phyloP scores from a whole-genome alignment of 257 asterid species.

The Ajuga chamaepitys region DNA sequence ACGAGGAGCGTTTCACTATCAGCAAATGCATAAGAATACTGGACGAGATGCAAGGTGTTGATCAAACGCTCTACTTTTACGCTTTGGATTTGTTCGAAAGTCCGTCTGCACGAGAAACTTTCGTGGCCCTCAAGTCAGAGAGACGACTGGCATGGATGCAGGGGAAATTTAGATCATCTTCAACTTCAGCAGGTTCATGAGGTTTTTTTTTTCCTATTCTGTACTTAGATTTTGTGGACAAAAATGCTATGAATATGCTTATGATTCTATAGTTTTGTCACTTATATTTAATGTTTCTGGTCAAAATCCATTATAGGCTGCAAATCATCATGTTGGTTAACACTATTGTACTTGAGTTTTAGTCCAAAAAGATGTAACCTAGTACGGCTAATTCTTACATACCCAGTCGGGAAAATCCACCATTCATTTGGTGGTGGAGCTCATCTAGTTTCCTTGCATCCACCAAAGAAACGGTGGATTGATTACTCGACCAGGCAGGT shows the following conservation, averaged over 20 bases:
- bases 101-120: slow-evolving; percentile 69
- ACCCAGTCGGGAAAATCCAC: no score
- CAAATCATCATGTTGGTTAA: no score
- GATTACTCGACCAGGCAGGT: no score
- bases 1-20: slow-evolving; percentile 73
- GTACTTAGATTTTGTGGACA: slow-evolving; percentile 27
- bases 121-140: slow-evolving; percentile 61
- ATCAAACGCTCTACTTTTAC: slow-evolving; percentile 63
- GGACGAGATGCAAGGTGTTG: slow-evolving; percentile 81
- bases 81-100: slow-evolving; percentile 78
- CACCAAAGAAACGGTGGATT: no score
- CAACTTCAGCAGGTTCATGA: slow-evolving; percentile 38
- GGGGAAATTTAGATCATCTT: slow-evolving; percentile 59
- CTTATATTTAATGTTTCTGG: neutral
- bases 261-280: neutral
- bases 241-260: slow-evolving; percentile 6
- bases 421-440: no score
- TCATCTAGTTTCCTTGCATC: no score
- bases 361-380: no score
- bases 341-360: no score
- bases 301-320: neutral
- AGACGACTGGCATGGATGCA: slow-evolving; percentile 74
- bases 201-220: slow-evolving; percentile 12
- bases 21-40: slow-evolving; percentile 78
- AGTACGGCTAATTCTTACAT: no score